Evolutionary conservation across 1,139 yeast genomes (phyloP).

Genomic region (Diutina catenulata): DNA sequence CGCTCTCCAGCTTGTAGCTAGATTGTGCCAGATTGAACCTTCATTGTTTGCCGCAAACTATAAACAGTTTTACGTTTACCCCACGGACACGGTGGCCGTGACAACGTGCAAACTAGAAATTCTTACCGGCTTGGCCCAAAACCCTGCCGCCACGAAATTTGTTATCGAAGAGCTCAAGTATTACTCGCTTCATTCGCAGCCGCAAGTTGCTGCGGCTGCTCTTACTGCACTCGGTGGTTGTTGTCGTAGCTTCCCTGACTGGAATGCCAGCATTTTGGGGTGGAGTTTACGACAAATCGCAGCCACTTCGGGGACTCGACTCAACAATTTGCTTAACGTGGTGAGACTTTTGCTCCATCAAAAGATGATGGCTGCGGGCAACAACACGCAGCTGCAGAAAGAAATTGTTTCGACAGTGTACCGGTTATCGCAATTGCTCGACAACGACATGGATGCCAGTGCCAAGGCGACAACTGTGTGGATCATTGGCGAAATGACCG

Average conservation of each 20-base stretch:
- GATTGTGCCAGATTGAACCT: conserved; percentile 25
- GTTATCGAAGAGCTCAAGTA: conserved; percentile 62
- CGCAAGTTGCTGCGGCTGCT: conserved; percentile 35
- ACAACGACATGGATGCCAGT: conserved; percentile 20
- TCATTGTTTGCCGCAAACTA: conserved; percentile 34
- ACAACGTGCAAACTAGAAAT: conserved; percentile 53
- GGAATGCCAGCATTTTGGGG: conserved; percentile 24
- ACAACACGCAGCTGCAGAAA: conserved; percentile 17
- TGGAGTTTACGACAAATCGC: conserved; percentile 30
- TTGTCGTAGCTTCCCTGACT: conserved; percentile 26
- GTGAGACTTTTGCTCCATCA: conserved; percentile 66
- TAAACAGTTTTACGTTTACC: conserved; percentile 46
- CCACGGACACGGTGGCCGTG: conserved; percentile 38
- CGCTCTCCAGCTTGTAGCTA: conserved; percentile 31
- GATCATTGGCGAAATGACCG: conserved; percentile 77
- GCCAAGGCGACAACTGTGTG: conserved; percentile 84
- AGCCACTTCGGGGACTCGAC: conserved; percentile 13
- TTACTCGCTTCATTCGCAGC: conserved; percentile 34
- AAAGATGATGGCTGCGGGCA: conserved; percentile 14
- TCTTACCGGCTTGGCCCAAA: conserved; percentile 44
- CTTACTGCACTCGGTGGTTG: conserved; percentile 48
- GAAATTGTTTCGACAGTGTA: conserved; percentile 24
- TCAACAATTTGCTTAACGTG: conserved; percentile 54
- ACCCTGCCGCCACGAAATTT: conserved; percentile 30
- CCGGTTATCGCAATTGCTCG: conserved; percentile 21